A percentile compares a stretch with the other conserved stretches of the same genome.
Evolutionary conservation across 345 rosid genomes (phyloP).

Genomic region (Syzygium jambos): DNA sequence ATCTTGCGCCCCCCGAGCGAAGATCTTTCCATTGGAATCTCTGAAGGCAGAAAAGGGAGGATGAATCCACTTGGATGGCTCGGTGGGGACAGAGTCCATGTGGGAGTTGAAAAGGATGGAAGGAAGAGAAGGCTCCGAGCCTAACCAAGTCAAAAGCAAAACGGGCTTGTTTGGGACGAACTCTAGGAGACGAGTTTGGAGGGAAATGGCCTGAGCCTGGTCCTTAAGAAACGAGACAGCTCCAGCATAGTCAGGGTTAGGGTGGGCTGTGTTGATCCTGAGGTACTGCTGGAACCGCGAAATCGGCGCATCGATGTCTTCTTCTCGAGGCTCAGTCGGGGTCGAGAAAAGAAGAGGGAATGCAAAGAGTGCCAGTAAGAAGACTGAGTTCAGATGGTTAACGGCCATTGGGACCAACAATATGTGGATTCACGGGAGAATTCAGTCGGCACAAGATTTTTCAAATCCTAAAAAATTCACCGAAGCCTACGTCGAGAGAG

Average conservation of each 20-base stretch:
- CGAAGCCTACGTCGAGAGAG: not conserved
- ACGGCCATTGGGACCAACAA: not conserved
- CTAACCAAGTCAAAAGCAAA: conserved; percentile 64
- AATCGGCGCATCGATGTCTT: conserved; percentile 31
- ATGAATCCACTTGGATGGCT: conserved; percentile 67
- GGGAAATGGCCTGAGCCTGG: conserved; percentile 48
- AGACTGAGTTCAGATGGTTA: not conserved
- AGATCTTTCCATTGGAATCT: conserved; percentile 48
- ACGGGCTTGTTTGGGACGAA: conserved; percentile 46
- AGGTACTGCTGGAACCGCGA: conserved; percentile 58
- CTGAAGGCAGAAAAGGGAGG: conserved; percentile 76
- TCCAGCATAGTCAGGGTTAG: conserved; percentile 60
- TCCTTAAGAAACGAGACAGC: conserved; percentile 48
- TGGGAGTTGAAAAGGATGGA: conserved; percentile 83
- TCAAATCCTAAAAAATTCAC: not conserved
- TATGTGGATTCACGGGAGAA: not conserved
- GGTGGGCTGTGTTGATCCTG: conserved; percentile 73
- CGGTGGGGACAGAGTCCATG: conserved; percentile 90
- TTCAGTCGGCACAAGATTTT: not conserved
- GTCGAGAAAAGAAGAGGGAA: conserved; percentile 1
- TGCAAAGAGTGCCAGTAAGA: conserved; percentile 1
- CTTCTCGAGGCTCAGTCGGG: not conserved
- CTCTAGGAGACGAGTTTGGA: conserved; percentile 32
- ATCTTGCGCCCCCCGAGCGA: conserved; percentile 84
- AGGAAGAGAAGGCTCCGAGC: conserved; percentile 59